Base-by-base conservation (phyloP, 345 rosid species). In the Camelina laxa region DNA sequence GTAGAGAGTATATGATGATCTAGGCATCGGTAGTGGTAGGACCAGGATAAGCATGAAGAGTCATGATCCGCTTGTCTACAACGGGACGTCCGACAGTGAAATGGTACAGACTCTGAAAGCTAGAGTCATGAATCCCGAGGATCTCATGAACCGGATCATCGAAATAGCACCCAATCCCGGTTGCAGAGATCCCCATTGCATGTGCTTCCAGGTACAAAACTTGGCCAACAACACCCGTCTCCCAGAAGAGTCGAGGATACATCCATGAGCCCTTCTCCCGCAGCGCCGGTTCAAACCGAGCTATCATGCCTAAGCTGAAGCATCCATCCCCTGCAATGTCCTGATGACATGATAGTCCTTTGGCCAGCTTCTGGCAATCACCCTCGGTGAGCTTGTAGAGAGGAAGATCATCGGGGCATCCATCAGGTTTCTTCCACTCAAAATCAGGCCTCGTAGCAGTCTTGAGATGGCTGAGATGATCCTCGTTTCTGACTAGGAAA, bases 161-260 rank as follows among this genome's bases (percentile, higher is more conserved):
- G 7, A 92, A 92, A 81, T 82, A 92, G 83, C 98, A 90, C 54
- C 98, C 96, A 0, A 90, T 92, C 67, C 98, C 98, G 4, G 96
- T 92, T 9, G 98, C 96, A 65, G 98, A 92, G 41, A 92, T 80
- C 65, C 93, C 98, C 79, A 90, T 57, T 6, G 98, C 98, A 76
- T 92, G 98, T 15, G 98, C 88, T 85, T 92, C 98, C 4, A 92
- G 86, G 80, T 92, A 90, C 80, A 92, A 74, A 33, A 92, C 87
- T 74, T 92, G 98, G 15, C 98, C 98, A 78, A 92, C 79, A 72
- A 87, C 85, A 80, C 98, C 96, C 33, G 96, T 90, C 79, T 92
- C 98, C 98, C 98, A 90, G 60, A 88, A 92, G 64, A 92, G 70
- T 55, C 95, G 79, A 47, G 96, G 96, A 78, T 92, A 92, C 98